These are phyloP conservation scores for Populus deltoides DNA, from an alignment of 345 rosid genomes.

Conservation along the genomic window DNA sequence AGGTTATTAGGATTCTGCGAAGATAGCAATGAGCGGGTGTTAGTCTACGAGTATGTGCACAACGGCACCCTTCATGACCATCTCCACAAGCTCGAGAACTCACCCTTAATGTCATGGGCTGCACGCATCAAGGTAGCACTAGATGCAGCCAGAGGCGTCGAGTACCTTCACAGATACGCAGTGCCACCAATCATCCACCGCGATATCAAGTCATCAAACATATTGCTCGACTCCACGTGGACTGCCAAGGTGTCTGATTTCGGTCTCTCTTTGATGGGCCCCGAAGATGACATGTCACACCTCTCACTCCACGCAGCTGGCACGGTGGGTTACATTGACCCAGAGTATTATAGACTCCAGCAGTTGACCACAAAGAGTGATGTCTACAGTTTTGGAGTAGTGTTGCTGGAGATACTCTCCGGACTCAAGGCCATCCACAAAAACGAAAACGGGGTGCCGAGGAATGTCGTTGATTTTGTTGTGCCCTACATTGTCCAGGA, in stretches of 20 bases:
- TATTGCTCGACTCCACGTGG: slow-evolving; percentile 52
- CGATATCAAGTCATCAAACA: slow-evolving; percentile 81
- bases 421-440: slow-evolving; percentile 62
- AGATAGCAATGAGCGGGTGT: slow-evolving; percentile 47
- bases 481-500: slow-evolving; percentile 59
- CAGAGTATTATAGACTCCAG: slow-evolving; percentile 71
- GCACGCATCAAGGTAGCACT: slow-evolving; percentile 55
- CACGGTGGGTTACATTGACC: slow-evolving; percentile 78
- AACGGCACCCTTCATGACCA: slow-evolving; percentile 73
- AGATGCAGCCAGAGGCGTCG: slow-evolving; percentile 70
- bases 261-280: slow-evolving; percentile 69
- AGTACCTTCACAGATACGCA: slow-evolving; percentile 65
- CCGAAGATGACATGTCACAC: slow-evolving; percentile 49
- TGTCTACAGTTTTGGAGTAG: slow-evolving; percentile 74
- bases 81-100: slow-evolving; percentile 44
- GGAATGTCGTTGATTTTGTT: slow-evolving; percentile 62
- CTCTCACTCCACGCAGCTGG: slow-evolving; percentile 68
- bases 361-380: slow-evolving; percentile 64
- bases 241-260: slow-evolving; percentile 75
- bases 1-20: slow-evolving; percentile 64
- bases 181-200: slow-evolving; percentile 75
- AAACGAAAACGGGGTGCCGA: slow-evolving; percentile 43
- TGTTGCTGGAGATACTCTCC: slow-evolving; percentile 58
- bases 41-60: slow-evolving; percentile 66
- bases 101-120: slow-evolving; percentile 62